phyloP scores from a whole-genome alignment of 2,329 filamentous ascomycete genomes.

The Fulvia fulva region DNA sequence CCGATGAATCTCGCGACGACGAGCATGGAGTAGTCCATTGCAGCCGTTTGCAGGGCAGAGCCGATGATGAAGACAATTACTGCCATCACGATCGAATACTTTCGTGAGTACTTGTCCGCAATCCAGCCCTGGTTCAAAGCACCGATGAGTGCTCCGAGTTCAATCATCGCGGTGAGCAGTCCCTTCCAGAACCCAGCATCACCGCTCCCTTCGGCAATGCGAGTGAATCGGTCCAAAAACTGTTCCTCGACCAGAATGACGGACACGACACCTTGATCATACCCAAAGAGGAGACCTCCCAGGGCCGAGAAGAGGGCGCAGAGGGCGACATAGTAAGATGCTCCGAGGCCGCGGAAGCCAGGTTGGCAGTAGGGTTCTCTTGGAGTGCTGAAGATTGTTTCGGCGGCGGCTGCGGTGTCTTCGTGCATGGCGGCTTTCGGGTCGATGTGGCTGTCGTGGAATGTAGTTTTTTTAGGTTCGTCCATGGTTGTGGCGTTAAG shows the following conservation, averaged over 20 bases:
- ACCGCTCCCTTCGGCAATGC: constrained; percentile 35
- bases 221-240: constrained; percentile 40
- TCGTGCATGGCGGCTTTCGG: background rate
- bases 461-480: background rate
- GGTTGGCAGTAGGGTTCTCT: constrained; percentile 28
- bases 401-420: background rate
- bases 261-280: constrained; percentile 38
- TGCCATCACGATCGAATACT: constrained; percentile 40
- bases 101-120: constrained; percentile 43
- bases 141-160: constrained; percentile 39
- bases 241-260: constrained; percentile 46
- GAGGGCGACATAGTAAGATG: constrained; percentile 48
- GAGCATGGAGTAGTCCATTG: constrained; percentile 30
- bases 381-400: background rate
- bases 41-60: constrained; percentile 38
- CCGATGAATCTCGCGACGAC: constrained; percentile 32
- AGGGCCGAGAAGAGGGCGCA: constrained; percentile 49
- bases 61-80: constrained; percentile 44
- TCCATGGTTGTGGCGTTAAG: background rate
- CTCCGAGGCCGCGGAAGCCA: constrained; percentile 44
- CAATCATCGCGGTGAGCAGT: constrained; percentile 44
- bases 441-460: background rate
- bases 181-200: constrained; percentile 66
- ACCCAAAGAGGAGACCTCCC: constrained; percentile 40
- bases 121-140: constrained; percentile 33